phyloP scores from a whole-genome alignment of 2,329 filamentous ascomycete genomes.

The Neophaeococcomyces aloes region DNA sequence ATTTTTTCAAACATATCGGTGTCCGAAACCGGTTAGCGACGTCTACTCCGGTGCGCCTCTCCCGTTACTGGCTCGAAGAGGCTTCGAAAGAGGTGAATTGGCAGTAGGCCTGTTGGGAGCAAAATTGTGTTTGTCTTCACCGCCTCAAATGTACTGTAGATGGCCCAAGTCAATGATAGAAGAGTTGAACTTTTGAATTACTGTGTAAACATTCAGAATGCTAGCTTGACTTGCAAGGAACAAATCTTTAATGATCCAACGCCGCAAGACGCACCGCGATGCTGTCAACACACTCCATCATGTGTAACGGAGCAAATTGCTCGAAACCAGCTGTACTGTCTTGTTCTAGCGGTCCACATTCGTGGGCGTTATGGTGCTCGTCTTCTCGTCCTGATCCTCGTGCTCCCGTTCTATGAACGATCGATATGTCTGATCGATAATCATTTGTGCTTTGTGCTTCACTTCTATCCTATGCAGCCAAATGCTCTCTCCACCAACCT shows the following conservation, averaged over 20 bases:
- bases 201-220: neutral
- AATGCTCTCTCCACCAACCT: neutral
- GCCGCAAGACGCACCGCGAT: neutral
- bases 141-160: neutral
- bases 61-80: neutral
- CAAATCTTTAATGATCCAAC: neutral
- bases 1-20: constrained; percentile 2
- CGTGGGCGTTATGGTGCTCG: neutral
- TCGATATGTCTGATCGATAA: neutral
- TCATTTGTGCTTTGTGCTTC: neutral
- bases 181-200: neutral
- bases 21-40: constrained; percentile 2
- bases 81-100: neutral
- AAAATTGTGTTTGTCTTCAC: neutral
- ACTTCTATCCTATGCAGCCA: neutral
- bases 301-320: neutral
- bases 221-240: neutral
- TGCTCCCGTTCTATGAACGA: neutral
- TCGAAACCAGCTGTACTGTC: constrained; percentile 1
- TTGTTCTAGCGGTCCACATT: neutral
- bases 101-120: neutral
- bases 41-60: constrained; percentile 6
- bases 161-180: neutral
- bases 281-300: neutral
- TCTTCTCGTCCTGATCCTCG: no score